These are phyloP conservation scores for Hamigera avellanea DNA, from an alignment of 495 filamentous ascomycete genomes.

Conservation along the genomic window DNA sequence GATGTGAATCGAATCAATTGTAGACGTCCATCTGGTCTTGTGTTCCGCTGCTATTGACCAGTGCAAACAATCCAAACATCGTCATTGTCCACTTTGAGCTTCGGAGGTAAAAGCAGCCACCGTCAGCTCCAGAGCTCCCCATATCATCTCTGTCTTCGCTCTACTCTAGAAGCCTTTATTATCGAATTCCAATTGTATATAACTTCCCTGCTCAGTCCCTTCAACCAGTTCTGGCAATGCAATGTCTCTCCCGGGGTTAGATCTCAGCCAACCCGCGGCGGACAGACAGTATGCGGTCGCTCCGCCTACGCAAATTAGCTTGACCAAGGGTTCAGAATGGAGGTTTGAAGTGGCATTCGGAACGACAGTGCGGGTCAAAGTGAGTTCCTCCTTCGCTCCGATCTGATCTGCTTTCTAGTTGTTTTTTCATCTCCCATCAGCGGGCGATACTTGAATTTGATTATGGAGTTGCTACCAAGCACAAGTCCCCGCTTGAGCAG, in stretches of 20 bases:
- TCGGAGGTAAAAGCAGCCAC: neutral
- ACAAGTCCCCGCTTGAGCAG: too few relatives aligned
- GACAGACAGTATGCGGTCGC: constrained; percentile 26
- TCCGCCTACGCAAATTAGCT: constrained; percentile 30
- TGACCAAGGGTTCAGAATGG: constrained; percentile 59
- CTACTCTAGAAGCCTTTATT: too few relatives aligned
- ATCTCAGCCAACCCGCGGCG: constrained; percentile 30
- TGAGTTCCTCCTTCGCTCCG: constrained; percentile 14
- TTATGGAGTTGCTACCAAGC: too few relatives aligned
- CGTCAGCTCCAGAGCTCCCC: too few relatives aligned
- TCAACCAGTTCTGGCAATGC: constrained; percentile 10
- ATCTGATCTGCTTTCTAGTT: too few relatives aligned
- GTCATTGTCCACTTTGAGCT: constrained; percentile 4
- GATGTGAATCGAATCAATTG: too few relatives aligned
- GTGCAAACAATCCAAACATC: constrained; percentile 15
- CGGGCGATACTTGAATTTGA: too few relatives aligned
- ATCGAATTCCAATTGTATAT: too few relatives aligned
- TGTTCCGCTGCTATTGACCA: neutral
- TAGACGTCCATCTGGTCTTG: too few relatives aligned
- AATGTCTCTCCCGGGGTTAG: constrained; percentile 39
- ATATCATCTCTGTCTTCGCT: too few relatives aligned
- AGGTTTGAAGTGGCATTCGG: constrained; percentile 77
- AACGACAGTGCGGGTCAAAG: constrained; percentile 49
- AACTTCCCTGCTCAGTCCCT: too few relatives aligned
- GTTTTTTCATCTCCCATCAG: too few relatives aligned